These are phyloP conservation scores for Botrytis squamosa DNA, from an alignment of 2,329 filamentous ascomycete species.

Conservation along the genomic window DNA sequence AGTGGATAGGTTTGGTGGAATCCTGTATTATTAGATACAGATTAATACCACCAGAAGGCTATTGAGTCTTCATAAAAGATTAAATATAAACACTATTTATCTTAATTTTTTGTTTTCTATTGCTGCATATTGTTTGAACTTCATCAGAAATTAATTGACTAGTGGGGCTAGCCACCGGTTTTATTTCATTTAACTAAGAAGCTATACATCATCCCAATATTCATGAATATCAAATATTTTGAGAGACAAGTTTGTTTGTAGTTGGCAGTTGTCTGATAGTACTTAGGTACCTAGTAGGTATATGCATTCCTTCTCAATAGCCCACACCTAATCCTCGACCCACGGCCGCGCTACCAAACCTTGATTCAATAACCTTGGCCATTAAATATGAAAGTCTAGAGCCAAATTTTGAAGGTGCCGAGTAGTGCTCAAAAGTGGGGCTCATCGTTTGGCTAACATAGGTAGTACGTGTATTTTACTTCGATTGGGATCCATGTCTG, in stretches of 20 bases:
- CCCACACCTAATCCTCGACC: not conserved
- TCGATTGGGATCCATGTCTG: not conserved
- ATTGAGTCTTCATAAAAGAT: not conserved
- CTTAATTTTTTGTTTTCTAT: not conserved
- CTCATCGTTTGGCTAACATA: not conserved
- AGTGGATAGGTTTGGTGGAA: not conserved
- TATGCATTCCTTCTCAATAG: not conserved
- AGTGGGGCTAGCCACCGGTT: not conserved
- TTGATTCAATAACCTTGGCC: not conserved
- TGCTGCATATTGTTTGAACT: not conserved
- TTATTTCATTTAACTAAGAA: not conserved
- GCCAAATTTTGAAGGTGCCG: not conserved
- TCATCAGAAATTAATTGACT: not conserved
- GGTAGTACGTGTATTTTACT: not conserved
- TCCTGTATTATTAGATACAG: not conserved
- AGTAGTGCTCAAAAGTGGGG: not conserved
- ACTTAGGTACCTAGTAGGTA: not conserved
- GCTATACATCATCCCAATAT: not conserved
- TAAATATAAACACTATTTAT: constrained; percentile 4
- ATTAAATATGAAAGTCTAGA: not conserved
- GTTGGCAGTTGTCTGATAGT: not conserved
- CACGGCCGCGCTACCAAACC: not conserved
- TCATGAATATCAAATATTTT: not conserved
- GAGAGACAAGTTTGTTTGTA: not conserved
- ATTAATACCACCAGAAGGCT: not conserved